Base-by-base conservation (phyloP, 768 basidiomycete genomes). In the Boletus subparvulus region DNA sequence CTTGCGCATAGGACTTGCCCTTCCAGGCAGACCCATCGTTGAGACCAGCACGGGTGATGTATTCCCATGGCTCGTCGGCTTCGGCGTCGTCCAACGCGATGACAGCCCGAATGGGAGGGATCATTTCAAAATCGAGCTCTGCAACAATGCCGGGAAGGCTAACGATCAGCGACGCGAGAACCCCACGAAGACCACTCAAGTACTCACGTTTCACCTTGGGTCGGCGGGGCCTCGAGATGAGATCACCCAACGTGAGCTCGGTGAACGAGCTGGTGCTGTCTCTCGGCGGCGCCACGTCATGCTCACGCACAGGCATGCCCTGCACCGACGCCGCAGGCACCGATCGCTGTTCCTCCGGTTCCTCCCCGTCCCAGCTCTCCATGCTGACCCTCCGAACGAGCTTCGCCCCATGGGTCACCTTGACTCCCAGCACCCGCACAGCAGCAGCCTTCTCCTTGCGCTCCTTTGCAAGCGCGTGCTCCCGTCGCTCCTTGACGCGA, bases 1-100 rank as follows among this genome's bases (percentile, higher is more conserved):
- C 70, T 47, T 72, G 68, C 14, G 70, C 70, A 44, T 72, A 72
- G 10, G 70, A 72, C 53, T 71, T 66, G 53, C 65, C 68, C 66
- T 63, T 66, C 69, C 69, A 70, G 43, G 61, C 49, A 42, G 66
- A 55, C 9, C 66, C 68, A 12, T 72, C 68, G 35, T 58, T 54
- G 33, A 70, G 11, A 44, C 68, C 65, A 10, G 70, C 58, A 26
- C 69, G 68, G 46, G 70, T 63, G 17, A 72, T 37, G 47, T 73
- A 72, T 36, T 72, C 72, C 70, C 70, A 72, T 21, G 66, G 59
- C 26, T 72, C 70, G 21, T 73, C 66, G 6, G 47, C 45, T 12
- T 71, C 70, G 1, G 41, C 50, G 37, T 71, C 70, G 16, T 72
- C 70, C 58, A 73, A 60, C 42, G 59, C 70, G 44, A 72, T 72